A percentile compares a stretch with the other conserved stretches of the same genome.
Evolutionary conservation across 495 filamentous ascomycete species (phyloP).

Genomic region (Penicillium dipodomyicola): DNA sequence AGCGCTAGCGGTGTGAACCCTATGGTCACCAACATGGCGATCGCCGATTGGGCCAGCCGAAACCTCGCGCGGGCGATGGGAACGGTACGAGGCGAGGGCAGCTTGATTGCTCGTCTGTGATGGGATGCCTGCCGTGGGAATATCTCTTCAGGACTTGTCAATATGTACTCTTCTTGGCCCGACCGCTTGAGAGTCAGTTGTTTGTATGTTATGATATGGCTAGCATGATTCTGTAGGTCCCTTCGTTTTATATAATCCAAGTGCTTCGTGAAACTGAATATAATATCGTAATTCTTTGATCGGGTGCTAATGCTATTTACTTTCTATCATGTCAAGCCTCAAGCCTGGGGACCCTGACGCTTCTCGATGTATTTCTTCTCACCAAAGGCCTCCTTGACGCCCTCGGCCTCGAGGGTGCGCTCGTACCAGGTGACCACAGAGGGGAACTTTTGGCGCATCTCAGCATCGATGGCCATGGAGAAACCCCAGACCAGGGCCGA

Average conservation of each 20-base stretch:
- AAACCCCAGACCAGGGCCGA: constrained; percentile 39
- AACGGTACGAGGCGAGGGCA: constrained; percentile 11
- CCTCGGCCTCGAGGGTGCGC: constrained; percentile 41
- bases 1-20: constrained; percentile 90
- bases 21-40: constrained; percentile 90
- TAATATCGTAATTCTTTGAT: neutral
- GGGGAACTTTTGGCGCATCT: constrained; percentile 49
- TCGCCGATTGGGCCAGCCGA: constrained; percentile 53
- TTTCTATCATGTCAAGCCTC: neutral
- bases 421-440: constrained; percentile 44
- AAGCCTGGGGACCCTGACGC: constrained; percentile 23
- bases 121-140: neutral
- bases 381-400: constrained; percentile 51
- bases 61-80: constrained; percentile 36
- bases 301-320: constrained; percentile 3
- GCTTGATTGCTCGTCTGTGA: constrained; percentile 24
- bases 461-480: constrained; percentile 46
- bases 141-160: neutral
- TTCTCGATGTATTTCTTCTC: constrained; percentile 47
- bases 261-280: neutral
- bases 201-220: constrained; percentile 8
- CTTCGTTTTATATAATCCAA: neutral
- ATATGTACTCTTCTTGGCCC: neutral
- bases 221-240: neutral
- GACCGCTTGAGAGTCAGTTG: neutral